These are phyloP conservation scores for Amylocystis lapponica DNA, from an alignment of 768 basidiomycete genomes.

Conservation along the genomic window DNA sequence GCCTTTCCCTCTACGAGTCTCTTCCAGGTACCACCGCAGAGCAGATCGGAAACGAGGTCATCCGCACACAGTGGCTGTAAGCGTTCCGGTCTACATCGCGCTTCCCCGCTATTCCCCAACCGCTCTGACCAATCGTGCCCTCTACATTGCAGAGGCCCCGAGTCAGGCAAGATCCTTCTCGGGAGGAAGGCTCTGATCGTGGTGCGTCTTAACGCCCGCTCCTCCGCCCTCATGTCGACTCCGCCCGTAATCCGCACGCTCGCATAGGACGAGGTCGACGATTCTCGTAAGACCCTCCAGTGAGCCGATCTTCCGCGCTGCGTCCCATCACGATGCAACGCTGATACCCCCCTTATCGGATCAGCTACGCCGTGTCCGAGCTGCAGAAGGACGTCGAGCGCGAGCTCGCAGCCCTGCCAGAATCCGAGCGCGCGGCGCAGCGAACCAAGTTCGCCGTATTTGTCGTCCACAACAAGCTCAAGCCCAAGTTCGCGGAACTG, in stretches of 20 bases:
- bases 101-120: background rate
- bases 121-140: background rate
- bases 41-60: conserved; percentile 76
- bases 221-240: too few species aligned
- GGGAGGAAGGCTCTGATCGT: conserved; percentile 82
- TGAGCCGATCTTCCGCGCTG: conserved; percentile 29
- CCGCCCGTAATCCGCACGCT: too few species aligned
- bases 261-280: conserved; percentile 79
- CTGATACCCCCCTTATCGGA: background rate
- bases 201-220: conserved; percentile 52
- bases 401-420: conserved; percentile 59
- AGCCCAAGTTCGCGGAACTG: conserved; percentile 74
- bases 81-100: too few species aligned
- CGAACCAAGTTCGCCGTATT: conserved; percentile 86
- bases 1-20: conserved; percentile 91
- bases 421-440: conserved; percentile 62
- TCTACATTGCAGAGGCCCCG: conserved; percentile 44
- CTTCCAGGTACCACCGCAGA: conserved; percentile 70
- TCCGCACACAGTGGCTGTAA: conserved; percentile 96
- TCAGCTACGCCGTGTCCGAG: conserved; percentile 85
- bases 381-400: conserved; percentile 83
- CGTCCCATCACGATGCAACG: background rate
- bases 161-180: conserved; percentile 62
- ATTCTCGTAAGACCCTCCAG: conserved; percentile 86
- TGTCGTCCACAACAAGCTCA: conserved; percentile 92